Base-by-base conservation (phyloP, 352 stramenopile genomes). In the Pythium biforme region DNA sequence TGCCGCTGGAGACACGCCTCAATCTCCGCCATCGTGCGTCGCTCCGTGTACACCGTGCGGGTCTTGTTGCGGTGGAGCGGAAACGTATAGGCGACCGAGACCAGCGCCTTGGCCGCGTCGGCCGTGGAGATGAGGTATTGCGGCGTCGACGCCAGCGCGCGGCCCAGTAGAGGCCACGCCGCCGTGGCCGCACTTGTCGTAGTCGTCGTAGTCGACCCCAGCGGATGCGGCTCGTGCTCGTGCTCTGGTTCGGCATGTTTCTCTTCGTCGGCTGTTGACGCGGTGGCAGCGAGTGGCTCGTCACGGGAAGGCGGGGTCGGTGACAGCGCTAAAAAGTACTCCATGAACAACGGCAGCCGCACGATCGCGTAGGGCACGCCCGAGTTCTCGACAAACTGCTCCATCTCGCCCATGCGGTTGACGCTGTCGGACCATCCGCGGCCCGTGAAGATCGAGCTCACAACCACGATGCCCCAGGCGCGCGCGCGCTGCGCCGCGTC, bases 261-360 rank as follows among this genome's bases (percentile, higher is more conserved):
- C 9, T 61, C 52, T 23, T 69, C 62, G 2, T 64, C 55, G n/a
- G 33, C 52, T 7, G 45, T 54, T 4, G 47, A 46, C 33, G 54
- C 48, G 15, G n/a, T 31, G 9, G 47, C 29, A 5, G 25, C 45
- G 23, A 45, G 34, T 4, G 31, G 34, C 0, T 55, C 39, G 11
- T 43, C 37, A 14, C 37, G 19, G 17, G 37, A 10, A 34, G 43
- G 26, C 2, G 40, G 31, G 10, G 25, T 41, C 15, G 27, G 39
- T 15, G n/a, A 53, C 9, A 92, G 65, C 2, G 81, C 70, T 33
- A 88, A 40, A 34, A 93, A 90, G 59, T 91, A 93, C 68, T 93
- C 84, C 72, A 91, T 89, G 27, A 93, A 89, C 31, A 93, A 37
- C 33, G 84, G 84, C 19, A 93, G 62, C 0, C 84, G 77, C 46